A percentile compares a stretch with the other conserved stretches of the same genome.
Evolutionary conservation across 805 yeast genomes (phyloP).

Genomic region (Kazachstania taianensis): DNA sequence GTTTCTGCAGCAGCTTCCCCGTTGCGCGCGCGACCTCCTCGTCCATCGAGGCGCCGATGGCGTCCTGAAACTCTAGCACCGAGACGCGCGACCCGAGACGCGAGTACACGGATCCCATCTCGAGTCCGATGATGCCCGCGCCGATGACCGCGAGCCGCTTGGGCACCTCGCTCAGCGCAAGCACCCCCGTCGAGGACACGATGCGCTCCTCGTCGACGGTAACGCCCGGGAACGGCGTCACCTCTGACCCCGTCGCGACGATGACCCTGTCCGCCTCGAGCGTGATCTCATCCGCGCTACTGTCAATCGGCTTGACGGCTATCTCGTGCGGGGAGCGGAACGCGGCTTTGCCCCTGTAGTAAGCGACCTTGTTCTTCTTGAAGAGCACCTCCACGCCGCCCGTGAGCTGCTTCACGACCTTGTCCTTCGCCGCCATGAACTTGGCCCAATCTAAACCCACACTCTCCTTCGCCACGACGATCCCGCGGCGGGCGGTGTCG

Average conservation of each 20-base stretch:
- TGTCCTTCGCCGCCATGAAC: constrained; percentile 87
- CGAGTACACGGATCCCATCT: constrained; percentile 97
- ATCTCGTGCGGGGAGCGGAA: constrained; percentile 73
- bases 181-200: constrained; percentile 89
- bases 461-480: constrained; percentile 54
- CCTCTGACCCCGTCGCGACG: constrained; percentile 97
- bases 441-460: constrained; percentile 65
- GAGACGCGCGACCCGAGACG: constrained; percentile 95
- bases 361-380: constrained; percentile 90
- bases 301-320: constrained; percentile 78
- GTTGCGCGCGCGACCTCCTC: constrained; percentile 84
- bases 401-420: constrained; percentile 80
- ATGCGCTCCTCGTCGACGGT: constrained; percentile 94
- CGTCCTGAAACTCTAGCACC: constrained; percentile 77
- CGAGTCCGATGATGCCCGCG: constrained; percentile 98
- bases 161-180: constrained; percentile 80
- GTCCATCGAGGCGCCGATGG: constrained; percentile 98
- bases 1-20: constrained; percentile 85
- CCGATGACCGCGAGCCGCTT: constrained; percentile 89
- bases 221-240: constrained; percentile 97
- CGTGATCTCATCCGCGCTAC: constrained; percentile 50
- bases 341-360: constrained; percentile 88
- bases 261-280: constrained; percentile 80
- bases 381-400: constrained; percentile 90
- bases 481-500: constrained; percentile 83